Base-by-base conservation (phyloP, 2,329 filamentous ascomycete species). In the Alternaria consortialis region DNA sequence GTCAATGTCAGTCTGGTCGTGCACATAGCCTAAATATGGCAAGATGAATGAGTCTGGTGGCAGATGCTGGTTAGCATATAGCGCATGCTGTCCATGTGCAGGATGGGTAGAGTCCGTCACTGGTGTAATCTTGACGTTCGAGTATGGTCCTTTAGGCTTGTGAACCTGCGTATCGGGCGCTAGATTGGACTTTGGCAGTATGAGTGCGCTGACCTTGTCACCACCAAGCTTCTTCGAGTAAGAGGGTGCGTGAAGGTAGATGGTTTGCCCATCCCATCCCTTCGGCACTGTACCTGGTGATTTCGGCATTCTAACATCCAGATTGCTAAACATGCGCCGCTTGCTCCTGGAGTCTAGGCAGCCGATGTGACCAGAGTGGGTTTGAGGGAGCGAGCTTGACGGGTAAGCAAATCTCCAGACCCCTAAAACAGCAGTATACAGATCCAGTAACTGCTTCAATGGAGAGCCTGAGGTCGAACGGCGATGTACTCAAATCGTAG, bases 21-120 rank as follows among this genome's bases (percentile, higher is more conserved):
- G 84, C 20, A 85, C 77, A 46, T 76, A 78, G 20, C 84, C 84
- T 23, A 84, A 67, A 62, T 86, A 86, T 15, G 82, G 75, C n/a
- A 84, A 66, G 37, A 86, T 80, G 65, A 85, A 82, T 0, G 76
- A 73, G 42, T 79, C 80, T 15, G 84, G 82, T 6, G 72, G 64
- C 2, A 85, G 77, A 62, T 80, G 72, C 48, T 78, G 72, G 15
- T 75, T 72, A n/a, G 84, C 82, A 68, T 81, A 84, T 5, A 86
- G 79, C 5, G 83, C 84, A 57, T 77, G 67, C 67, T 86, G 83
- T 13, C 80, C 79, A 53, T 77, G 58, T 3, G 84, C 84, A 12
- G 84, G 84, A 65, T 86, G 84, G 6, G 74, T 73, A 3, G 74
- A 58, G 53, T 74, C 72, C 20, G 70, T 63, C 53, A 85, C 82